Base-by-base conservation (phyloP, 2,329 filamentous ascomycete species). In the Escovopsis weberi region DNA sequence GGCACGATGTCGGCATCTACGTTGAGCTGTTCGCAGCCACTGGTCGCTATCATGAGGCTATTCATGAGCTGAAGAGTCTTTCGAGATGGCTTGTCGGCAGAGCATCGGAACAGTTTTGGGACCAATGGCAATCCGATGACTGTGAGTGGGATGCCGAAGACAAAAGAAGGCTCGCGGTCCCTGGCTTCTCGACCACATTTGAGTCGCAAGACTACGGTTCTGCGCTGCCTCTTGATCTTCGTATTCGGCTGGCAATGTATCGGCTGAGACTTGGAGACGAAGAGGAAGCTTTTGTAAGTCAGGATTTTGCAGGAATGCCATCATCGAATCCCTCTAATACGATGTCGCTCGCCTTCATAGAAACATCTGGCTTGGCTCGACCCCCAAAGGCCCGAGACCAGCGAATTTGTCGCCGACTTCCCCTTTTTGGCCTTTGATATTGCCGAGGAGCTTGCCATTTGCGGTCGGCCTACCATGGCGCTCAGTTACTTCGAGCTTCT, bases 1-100 rank as follows among this genome's bases (percentile, higher is more conserved):
- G 89, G 89, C 79, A 82, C 42, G 83, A 96, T 57, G 68, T 93
- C 36, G 83, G 86, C 47, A 82, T 88, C 42, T 94, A 91, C 50
- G 73, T 86, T 34, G 86, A 95, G 53, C 70, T 96, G 15, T 78
- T 88, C 47, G 75, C 78, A 26, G 75, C 79, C 39, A 61, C 76
- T 9, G 70, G 72, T 33, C 69, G 75, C 42, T 82, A 80, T 52
- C 61, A 68, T 6, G 70, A 80, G 49, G 87, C 83, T 3, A 72
- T 94, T 3, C 60, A 61, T 26, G 75, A 81, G 47, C 67, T 93
- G 11, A 91, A 84, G 56, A 68, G 69, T 2, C 61, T 94, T 12
- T 75, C 82, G 19, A 72, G 93, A 44, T 94, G 87, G 86, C 69
- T 94, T 43, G 68, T 94, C 34, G 84, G 85, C 8, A 78, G 91